Evolutionary conservation across 768 basidiomycete species (phyloP), one percentile per base, ranked within the genome.

Genomic region (Tricholoma terreum): DNA sequence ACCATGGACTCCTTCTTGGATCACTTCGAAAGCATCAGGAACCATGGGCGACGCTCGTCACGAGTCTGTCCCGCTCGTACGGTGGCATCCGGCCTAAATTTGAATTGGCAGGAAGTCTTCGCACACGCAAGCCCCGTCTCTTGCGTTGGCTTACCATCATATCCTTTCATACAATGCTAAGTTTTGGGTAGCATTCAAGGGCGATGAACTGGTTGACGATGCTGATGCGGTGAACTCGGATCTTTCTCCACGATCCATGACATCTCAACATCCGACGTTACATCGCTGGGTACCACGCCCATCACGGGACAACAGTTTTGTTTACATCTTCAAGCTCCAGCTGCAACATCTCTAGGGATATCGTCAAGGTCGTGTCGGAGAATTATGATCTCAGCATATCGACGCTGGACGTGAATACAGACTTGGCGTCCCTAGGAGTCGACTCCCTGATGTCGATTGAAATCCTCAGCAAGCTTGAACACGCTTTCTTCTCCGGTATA

Each of bases 381-480:
- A 68, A 74, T 6, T 80, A 80, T 58, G 74, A 67, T 42, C 63
- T 81, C 38, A 71, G 72, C n/a, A 52, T 69, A 0, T 64, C 73
- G 10, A 53, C 64, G 1, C 54, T 76, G 21, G 71, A 75, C 40
- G 42, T 76, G 35, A 69, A 77, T 27, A 66, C 67, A 0, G 78
- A 84, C 49, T 69, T 90, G 15, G 75, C 73, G 10, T 68, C 75
- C 4, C 76, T 89, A 8, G 86, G 87, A 1, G 72, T 88, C 50
- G 85, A 88, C 62, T 88, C 86, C 1, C 68, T 89, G 58, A 82
- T 81, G 69, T 79, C 81, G 19, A 84, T 87, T 54, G 86, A 89
- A 65, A 69, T 85, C 9, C 66, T 71, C 15, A 66, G 69, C 8
- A 72, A 69, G 31, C 66, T 84, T 14, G 69, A 70, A 19, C 58